Base-by-base conservation (phyloP, 2,329 filamentous ascomycete species). In the Fusarium sp. region DNA sequence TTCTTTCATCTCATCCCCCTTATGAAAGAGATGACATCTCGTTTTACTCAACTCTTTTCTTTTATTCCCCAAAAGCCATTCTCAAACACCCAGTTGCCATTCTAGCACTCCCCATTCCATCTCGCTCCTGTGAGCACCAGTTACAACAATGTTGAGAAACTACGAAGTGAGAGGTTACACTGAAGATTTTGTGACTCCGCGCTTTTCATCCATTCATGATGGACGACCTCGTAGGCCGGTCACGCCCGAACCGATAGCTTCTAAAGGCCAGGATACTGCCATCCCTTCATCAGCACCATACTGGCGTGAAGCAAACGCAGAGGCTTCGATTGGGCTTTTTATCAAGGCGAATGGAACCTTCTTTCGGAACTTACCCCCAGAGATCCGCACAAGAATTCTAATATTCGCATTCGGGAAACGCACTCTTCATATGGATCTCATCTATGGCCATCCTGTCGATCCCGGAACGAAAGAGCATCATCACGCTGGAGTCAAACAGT, bases 341-440 rank as follows among this genome's bases (percentile, higher is more conserved):
- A 30, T 5, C 3, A 23, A 15, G 1, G 7, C 19, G 5, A 32
- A 57, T 6, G 13, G 39, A 13, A 0, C 15, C 5, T 45, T 58
- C 3, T 58, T 55, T 3, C 0, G 5, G 5, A 8, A 2, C 8
- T 15, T 56, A 0, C 40, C 49, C 0, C 33, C 10, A 2, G 40
- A 58, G 6, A 32, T 56, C 0, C 49, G 55, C 4, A 20, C 4
- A 3, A 2, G n/a, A 6, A 58, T 58, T 2, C 9, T 57, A 11
- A 25, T 19, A 1, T 5, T 20, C 3, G 40, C 55, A 4, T 58
- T 58, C 0, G 55, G 55, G 0, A 19, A 33, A 6, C 55, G 49
- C 1, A 40, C 32, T 1, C 0, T 57, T 14, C 55, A 57, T 7
- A 35, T 58, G 4, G 55, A 58, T 25, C 49, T 58, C 14, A 45